These are phyloP conservation scores for Pestalotiopsis sp. DNA, from an alignment of 2,329 filamentous ascomycete species.

Conservation along the genomic window DNA sequence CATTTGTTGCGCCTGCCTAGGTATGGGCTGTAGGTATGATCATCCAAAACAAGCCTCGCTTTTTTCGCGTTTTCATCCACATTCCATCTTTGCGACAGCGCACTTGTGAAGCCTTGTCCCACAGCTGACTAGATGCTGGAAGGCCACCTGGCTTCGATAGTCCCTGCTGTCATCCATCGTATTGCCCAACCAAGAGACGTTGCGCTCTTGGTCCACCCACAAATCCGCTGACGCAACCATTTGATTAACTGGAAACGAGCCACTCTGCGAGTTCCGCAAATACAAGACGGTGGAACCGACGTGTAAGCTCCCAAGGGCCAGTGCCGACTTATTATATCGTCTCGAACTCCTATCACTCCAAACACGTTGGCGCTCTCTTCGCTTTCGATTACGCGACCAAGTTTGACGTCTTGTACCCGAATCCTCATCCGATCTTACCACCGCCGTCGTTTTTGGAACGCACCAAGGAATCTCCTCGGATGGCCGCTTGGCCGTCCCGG, in stretches of 20 bases:
- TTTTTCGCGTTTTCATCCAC: neutral
- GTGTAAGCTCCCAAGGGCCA: neutral
- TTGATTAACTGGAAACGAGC: constrained; percentile 7
- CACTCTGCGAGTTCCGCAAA: neutral
- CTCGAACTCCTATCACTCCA: neutral
- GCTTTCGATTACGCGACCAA: neutral
- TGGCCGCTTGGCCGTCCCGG: constrained; percentile 22
- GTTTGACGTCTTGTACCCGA: neutral
- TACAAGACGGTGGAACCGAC: neutral
- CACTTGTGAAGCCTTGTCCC: neutral
- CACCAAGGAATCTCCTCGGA: constrained; percentile 18
- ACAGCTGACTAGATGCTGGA: neutral
- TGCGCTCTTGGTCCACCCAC: neutral
- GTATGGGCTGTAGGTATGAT: neutral
- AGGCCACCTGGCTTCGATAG: neutral
- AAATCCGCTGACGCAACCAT: constrained; percentile 8
- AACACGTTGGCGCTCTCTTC: constrained; percentile 10
- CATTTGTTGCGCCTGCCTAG: neutral
- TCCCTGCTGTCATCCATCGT: neutral
- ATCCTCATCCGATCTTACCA: constrained; percentile 2
- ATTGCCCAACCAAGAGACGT: neutral
- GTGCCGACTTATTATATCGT: neutral
- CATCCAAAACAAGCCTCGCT: neutral
- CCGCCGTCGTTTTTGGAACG: constrained; percentile 16
- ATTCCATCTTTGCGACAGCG: neutral